A percentile compares a stretch with the other conserved stretches of the same genome.
These are phyloP conservation scores for Tetrahymena borealis DNA, from an alignment of 73 alveolate genomes.

Conservation along the genomic window DNA sequence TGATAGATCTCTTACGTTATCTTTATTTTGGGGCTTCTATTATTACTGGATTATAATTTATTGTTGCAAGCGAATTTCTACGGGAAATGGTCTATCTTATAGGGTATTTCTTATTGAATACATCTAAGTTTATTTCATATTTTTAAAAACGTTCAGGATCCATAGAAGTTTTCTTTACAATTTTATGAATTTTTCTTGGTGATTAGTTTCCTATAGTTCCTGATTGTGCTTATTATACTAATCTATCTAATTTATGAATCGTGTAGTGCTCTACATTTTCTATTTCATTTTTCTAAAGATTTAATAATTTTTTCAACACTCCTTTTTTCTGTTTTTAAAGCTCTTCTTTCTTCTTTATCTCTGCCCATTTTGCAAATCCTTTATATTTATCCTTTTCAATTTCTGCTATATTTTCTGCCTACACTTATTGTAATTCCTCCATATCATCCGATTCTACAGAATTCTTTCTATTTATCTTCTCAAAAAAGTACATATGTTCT, in stretches of 20 bases:
- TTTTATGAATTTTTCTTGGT: not conserved
- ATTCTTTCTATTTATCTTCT: not conserved
- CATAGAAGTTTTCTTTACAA: not conserved
- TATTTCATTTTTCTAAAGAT: not conserved
- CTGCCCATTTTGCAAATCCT: not conserved
- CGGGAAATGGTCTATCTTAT: not conserved
- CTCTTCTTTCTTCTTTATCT: not conserved
- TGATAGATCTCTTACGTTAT: not conserved
- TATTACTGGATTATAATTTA: not conserved
- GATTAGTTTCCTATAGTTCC: not conserved
- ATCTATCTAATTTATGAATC: not conserved
- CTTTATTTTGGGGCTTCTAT: not conserved
- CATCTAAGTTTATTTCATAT: not conserved
- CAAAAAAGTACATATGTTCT: not conserved
- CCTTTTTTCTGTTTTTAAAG: not conserved
- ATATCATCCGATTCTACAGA: slow-evolving; percentile 1
- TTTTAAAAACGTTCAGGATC: not conserved
- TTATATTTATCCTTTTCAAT: not conserved
- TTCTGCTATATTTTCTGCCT: not conserved
- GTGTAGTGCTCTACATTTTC: not conserved
- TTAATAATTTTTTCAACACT: not conserved
- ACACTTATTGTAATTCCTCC: not conserved
- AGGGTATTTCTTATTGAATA: not conserved
- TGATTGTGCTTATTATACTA: not conserved
- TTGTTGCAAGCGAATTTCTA: not conserved